A percentile compares a stretch with the other conserved stretches of the same genome.
Evolutionary conservation across 2,329 filamentous ascomycete species (phyloP).

Genomic region (Alternaria ethzedia): DNA sequence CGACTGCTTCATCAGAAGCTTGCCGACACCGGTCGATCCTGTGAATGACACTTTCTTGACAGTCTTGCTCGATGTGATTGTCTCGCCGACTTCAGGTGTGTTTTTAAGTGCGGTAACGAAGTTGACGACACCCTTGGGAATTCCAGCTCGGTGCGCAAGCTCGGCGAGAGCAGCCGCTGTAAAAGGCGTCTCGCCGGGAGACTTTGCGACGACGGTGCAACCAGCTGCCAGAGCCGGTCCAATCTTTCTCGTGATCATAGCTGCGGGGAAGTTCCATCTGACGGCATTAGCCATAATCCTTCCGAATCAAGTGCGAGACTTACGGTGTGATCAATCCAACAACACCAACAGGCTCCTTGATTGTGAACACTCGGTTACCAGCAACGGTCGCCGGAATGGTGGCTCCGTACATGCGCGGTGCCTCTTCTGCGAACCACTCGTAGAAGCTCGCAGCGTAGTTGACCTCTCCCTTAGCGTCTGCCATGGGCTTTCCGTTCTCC

Average conservation of each 20-base stretch:
- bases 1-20: conserved; percentile 88
- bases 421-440: conserved; percentile 52
- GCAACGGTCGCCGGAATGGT: conserved; percentile 73
- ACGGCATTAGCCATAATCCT: conserved; percentile 1
- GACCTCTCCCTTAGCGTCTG: conserved; percentile 54
- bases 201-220: conserved; percentile 91
- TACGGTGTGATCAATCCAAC: conserved; percentile 80
- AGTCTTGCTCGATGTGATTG: conserved; percentile 75
- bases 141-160: conserved; percentile 82
- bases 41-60: conserved; percentile 95
- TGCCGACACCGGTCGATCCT: conserved; percentile 71
- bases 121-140: conserved; percentile 91
- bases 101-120: conserved; percentile 81
- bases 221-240: conserved; percentile 83
- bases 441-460: conserved; percentile 50
- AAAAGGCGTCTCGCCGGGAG: conserved; percentile 90
- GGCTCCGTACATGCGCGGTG: conserved; percentile 61
- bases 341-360: conserved; percentile 85
- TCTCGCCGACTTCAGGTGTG: conserved; percentile 77
- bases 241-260: conserved; percentile 59
- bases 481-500: conserved; percentile 87
- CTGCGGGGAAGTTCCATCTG: conserved; percentile 77
- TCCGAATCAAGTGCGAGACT: conserved; percentile 10
- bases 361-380: conserved; percentile 76
- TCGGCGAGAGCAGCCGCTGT: conserved; percentile 88